Evolutionary conservation across 106 monocot genomes (phyloP).

Genomic region (Posidonia australis): DNA sequence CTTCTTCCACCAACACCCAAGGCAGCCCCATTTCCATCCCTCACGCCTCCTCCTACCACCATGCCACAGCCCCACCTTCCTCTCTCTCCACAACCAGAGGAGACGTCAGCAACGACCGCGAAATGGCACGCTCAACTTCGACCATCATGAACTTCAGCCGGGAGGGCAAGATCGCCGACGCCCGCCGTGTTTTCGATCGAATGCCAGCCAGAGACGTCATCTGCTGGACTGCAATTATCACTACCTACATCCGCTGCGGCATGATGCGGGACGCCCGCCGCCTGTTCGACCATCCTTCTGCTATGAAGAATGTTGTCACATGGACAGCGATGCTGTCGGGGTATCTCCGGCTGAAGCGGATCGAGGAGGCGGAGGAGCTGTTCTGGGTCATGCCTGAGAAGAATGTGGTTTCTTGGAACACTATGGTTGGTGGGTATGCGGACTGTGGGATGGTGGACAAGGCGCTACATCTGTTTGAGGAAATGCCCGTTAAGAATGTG

Average conservation of each 20-base stretch:
- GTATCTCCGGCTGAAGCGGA: slow-evolving; percentile 4
- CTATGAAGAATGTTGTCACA: slow-evolving; percentile 21
- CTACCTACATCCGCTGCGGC: slow-evolving; percentile 37
- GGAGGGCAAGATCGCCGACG: slow-evolving; percentile 25
- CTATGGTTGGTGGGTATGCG: slow-evolving; percentile 45
- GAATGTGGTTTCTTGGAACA: slow-evolving; percentile 68
- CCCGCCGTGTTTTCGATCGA: slow-evolving; percentile 49
- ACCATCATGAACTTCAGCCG: slow-evolving; percentile 34
- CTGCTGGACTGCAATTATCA: slow-evolving; percentile 53
- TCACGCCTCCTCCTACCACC: not conserved
- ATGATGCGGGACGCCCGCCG: slow-evolving; percentile 38
- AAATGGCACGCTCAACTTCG: slow-evolving; percentile 19
- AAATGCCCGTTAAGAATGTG: slow-evolving; percentile 43
- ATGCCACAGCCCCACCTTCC: too few relatives aligned
- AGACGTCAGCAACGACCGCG: slow-evolving; percentile 7
- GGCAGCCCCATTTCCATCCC: too few relatives aligned
- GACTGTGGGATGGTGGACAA: slow-evolving; percentile 17
- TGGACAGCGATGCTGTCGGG: slow-evolving; percentile 20
- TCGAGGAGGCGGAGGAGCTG: slow-evolving; percentile 10
- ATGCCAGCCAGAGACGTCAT: slow-evolving; percentile 38
- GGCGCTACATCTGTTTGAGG: slow-evolving; percentile 35
- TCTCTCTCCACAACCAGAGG: slow-evolving; percentile 4
- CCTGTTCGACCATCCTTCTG: slow-evolving; percentile 41
- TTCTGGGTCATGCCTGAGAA: slow-evolving; percentile 12
- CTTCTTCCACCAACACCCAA: too few relatives aligned